These are phyloP conservation scores for Wickerhamiella slavikovae DNA, from an alignment of 805 yeast species.

Conservation along the genomic window DNA sequence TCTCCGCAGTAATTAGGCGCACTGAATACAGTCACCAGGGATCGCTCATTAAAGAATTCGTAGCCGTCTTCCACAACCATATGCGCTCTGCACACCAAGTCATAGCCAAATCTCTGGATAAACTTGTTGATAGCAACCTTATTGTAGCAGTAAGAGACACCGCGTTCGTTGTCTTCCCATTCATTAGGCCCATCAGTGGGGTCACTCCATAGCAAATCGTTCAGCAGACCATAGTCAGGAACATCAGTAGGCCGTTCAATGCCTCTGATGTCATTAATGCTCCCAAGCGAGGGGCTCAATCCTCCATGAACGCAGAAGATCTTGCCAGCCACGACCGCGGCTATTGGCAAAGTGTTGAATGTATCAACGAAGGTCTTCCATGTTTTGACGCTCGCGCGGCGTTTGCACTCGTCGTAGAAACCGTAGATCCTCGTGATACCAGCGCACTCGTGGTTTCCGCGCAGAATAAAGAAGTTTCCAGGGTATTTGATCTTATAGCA, in stretches of 20 bases:
- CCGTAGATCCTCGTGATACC: conserved; percentile 94
- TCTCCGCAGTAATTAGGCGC: conserved; percentile 73
- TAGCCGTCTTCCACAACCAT: conserved; percentile 77
- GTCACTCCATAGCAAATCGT: conserved; percentile 67
- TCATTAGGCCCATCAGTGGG: conserved; percentile 68
- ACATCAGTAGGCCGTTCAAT: conserved; percentile 72
- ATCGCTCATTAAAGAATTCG: conserved; percentile 53
- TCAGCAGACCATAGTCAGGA: conserved; percentile 61
- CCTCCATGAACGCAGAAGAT: conserved; percentile 88
- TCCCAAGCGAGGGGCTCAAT: conserved; percentile 48
- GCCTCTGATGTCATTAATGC: conserved; percentile 53
- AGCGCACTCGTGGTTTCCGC: conserved; percentile 97
- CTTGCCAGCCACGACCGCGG: conserved; percentile 88
- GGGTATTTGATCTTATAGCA: conserved; percentile 95
- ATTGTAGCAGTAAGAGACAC: conserved; percentile 62
- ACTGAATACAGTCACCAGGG: conserved; percentile 50
- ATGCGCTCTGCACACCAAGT: conserved; percentile 66
- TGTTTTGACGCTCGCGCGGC: conserved; percentile 75
- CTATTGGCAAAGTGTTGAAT: conserved; percentile 84
- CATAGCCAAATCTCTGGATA: conserved; percentile 53
- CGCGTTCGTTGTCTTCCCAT: conserved; percentile 78
- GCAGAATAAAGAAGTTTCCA: conserved; percentile 73
- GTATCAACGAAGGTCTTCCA: conserved; percentile 93
- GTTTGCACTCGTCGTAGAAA: conserved; percentile 92
- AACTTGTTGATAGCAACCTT: conserved; percentile 66